Base-by-base conservation (phyloP, 768 basidiomycete genomes). In the Calvatia gigantea region DNA sequence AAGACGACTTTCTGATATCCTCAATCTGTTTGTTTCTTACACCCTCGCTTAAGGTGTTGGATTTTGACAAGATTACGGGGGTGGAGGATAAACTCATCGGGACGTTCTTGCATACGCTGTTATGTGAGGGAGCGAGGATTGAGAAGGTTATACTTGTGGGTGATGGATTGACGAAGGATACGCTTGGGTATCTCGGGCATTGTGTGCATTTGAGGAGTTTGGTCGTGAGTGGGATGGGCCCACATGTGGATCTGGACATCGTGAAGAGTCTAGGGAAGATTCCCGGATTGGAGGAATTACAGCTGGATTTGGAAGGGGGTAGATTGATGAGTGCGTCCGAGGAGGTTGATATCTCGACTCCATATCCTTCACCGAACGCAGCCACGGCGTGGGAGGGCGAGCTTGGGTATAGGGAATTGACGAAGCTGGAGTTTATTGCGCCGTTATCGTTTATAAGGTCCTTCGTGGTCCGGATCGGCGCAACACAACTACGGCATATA, bases 1-100 rank as follows among this genome's bases (percentile, higher is more conserved):
- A 69, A 51, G 59, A 45, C 53, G 68, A 70, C 56, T 69, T 70
- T 48, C 62, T 70, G 35, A 66, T 69, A 19, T 68, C 69, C 1
- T 67, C 68, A 1, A 67, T 71, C n/a, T 70, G 67, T 53, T 62
- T 71, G 29, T 71, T 71, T 58, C 60, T 70, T n/a, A 61, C 67
- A 0, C 66, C 69, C 4, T 67, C 68, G 2, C 54, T 71, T n/a
- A 64, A 64, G 41, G 46, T 56, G 11, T 56, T 71, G 17, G 62
- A 69, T 43, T 65, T 70, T 29, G 60, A 63, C 14, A 60, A 63
- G 29, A 68, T 71, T 14, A 67, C 68, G 15, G 61, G 56, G 21
- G 64, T 69, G 7, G 70, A 71, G 55, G 70, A 71, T 50, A 71
- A 71, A 44, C 58, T 71, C 1, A 65, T 65, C 29, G 70, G 69